These are phyloP conservation scores for Ganoderma lingzhi DNA, from an alignment of 1,284 basidiomycete species.

Conservation along the genomic window DNA sequence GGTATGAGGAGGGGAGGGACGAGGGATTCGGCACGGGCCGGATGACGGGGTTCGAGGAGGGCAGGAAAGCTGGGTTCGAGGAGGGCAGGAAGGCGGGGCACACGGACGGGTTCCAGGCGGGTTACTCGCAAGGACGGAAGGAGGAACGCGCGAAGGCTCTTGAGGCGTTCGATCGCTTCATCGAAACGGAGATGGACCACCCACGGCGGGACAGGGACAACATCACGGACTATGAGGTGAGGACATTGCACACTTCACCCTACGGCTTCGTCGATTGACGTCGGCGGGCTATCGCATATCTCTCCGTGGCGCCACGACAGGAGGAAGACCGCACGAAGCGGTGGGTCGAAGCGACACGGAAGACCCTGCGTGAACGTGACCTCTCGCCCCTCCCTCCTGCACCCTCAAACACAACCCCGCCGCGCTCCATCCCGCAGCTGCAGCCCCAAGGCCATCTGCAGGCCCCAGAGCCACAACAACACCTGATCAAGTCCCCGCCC, in stretches of 20 bases:
- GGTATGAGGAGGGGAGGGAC: conserved; percentile 54
- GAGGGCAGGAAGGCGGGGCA: conserved; percentile 51
- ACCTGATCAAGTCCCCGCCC: conserved; percentile 16
- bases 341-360: conserved; percentile 40
- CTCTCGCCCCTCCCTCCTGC: conserved; percentile 21
- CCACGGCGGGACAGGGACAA: conserved; percentile 22
- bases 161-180: conserved; percentile 62
- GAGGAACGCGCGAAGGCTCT: conserved; percentile 60
- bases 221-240: conserved; percentile 39
- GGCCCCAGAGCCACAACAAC: conserved; percentile 11
- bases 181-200: conserved; percentile 52
- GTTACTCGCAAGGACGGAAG: conserved; percentile 52
- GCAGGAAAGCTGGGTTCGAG: conserved; percentile 35
- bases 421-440: not conserved
- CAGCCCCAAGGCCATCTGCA: conserved; percentile 5
- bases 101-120: conserved; percentile 52
- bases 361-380: conserved; percentile 30
- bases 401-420: not conserved
- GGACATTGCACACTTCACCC: conserved; percentile 1
- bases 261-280: conserved; percentile 1
- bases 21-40: conserved; percentile 58
- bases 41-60: conserved; percentile 48
- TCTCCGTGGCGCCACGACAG: conserved; percentile 12
- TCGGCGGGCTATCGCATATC: not conserved
- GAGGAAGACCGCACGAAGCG: conserved; percentile 40